phyloP scores from a whole-genome alignment of 371 early-diverging fungal species.

The Nematocida sp. region DNA sequence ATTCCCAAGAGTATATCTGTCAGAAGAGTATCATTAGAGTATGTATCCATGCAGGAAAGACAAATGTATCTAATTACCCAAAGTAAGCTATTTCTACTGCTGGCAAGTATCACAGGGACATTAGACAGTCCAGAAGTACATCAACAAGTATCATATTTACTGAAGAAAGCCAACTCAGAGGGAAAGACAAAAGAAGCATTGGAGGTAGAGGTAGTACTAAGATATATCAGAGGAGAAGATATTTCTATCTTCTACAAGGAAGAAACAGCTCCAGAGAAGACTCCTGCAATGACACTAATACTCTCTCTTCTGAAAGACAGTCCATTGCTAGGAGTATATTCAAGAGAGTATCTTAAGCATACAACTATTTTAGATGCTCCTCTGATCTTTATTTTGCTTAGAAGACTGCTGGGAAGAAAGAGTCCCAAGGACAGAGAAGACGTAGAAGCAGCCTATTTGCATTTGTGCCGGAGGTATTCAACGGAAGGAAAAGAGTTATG shows the following conservation, averaged over 20 bases:
- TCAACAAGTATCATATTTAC: background rate
- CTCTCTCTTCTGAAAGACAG: slow-evolving; percentile 16
- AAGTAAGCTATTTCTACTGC: slow-evolving; percentile 1
- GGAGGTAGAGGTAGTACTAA: slow-evolving; percentile 21
- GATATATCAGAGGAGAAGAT: slow-evolving; percentile 21
- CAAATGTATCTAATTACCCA: slow-evolving; percentile 4
- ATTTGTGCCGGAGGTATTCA: slow-evolving; percentile 16
- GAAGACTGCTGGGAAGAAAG: background rate
- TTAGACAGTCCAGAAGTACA: slow-evolving; percentile 24
- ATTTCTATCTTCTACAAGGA: slow-evolving; percentile 11
- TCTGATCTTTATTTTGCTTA: background rate
- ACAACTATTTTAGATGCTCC: slow-evolving; percentile 10
- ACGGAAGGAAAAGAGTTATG: background rate
- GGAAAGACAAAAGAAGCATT: slow-evolving; percentile 23
- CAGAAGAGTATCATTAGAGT: background rate
- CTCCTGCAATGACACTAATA: background rate
- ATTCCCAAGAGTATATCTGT: background rate
- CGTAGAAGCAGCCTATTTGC: slow-evolving; percentile 20
- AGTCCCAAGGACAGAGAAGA: slow-evolving; percentile 13
- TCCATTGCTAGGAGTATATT: background rate
- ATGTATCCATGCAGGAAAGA: background rate
- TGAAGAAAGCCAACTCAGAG: background rate
- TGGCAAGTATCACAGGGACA: background rate
- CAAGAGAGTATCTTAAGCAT: slow-evolving; percentile 14
- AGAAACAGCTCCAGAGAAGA: slow-evolving; percentile 33